Evolutionary conservation across 2,329 filamentous ascomycete species (phyloP).

Genomic region (Claviceps spartinae): DNA sequence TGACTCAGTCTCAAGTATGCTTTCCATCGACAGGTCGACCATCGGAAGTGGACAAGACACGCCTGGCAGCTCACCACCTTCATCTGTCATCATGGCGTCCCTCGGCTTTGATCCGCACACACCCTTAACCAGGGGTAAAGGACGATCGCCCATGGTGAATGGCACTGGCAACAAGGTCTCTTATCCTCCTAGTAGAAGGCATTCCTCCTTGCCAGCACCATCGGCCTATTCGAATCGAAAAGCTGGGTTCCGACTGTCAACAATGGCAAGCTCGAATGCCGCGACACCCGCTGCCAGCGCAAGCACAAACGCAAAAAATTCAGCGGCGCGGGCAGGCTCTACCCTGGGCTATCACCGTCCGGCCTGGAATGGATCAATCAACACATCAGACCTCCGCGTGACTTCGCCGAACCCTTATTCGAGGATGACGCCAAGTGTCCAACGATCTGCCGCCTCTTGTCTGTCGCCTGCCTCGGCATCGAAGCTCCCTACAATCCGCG

Average conservation of each 20-base stretch:
- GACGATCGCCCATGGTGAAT: constrained; percentile 21
- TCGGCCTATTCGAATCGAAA: constrained; percentile 27
- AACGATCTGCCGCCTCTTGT: constrained; percentile 27
- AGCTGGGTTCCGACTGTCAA: constrained; percentile 31
- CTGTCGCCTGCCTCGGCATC: constrained; percentile 29
- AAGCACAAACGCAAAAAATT: constrained; percentile 19
- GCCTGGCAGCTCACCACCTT: constrained; percentile 52
- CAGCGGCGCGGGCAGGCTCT: constrained; percentile 26
- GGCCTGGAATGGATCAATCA: constrained; percentile 59
- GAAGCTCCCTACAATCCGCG: constrained; percentile 35
- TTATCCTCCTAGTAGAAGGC: constrained; percentile 30
- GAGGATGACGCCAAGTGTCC: constrained; percentile 27
- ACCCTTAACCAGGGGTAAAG: constrained; percentile 29
- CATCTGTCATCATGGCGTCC: constrained; percentile 46
- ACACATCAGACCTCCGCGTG: constrained; percentile 47
- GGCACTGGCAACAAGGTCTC: constrained; percentile 29
- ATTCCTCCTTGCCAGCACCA: constrained; percentile 34
- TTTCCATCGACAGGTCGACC: constrained; percentile 68
- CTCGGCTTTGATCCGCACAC: constrained; percentile 36
- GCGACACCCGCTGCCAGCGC: constrained; percentile 29
- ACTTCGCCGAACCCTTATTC: constrained; percentile 47
- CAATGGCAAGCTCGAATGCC: constrained; percentile 34
- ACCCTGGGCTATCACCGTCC: constrained; percentile 45
- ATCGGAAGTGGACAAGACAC: constrained; percentile 57
- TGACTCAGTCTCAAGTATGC: constrained; percentile 85